Evolutionary conservation across 352 stramenopile genomes (phyloP).

Genomic region (Phytophthora cactorum): DNA sequence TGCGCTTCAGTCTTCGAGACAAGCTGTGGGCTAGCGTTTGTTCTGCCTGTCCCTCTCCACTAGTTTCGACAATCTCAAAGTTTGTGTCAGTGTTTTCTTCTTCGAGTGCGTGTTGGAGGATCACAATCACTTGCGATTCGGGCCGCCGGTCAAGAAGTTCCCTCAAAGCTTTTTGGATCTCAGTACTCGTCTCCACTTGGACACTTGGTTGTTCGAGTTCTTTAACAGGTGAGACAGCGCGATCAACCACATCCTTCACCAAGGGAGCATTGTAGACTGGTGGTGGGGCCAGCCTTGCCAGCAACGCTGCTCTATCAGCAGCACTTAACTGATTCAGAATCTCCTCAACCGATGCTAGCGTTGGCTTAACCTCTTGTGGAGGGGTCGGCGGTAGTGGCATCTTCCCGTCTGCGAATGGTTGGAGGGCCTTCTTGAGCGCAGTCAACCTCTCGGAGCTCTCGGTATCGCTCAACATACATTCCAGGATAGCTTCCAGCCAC

Average conservation of each 20-base stretch:
- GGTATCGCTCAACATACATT: conserved; percentile 43
- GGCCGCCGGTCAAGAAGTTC: conserved; percentile 42
- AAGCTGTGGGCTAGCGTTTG: conserved; percentile 5
- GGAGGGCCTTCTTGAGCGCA: conserved; percentile 55
- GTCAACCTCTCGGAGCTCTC: conserved; percentile 51
- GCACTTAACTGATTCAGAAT: conserved; percentile 35
- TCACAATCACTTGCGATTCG: conserved; percentile 47
- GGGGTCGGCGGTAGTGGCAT: conserved; percentile 4
- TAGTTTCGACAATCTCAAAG: not conserved
- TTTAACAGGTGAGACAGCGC: conserved; percentile 45
- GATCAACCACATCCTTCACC: conserved; percentile 23
- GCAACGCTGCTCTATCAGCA: conserved; percentile 34
- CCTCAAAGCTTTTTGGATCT: conserved; percentile 45
- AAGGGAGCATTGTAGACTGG: not conserved
- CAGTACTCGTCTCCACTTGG: conserved; percentile 4
- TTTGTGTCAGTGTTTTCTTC: not conserved
- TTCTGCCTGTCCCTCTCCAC: not conserved
- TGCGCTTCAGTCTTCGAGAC: conserved; percentile 39
- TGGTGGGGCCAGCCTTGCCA: conserved; percentile 32
- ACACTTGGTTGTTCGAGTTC: conserved; percentile 9
- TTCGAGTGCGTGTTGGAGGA: conserved; percentile 39
- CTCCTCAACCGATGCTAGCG: conserved; percentile 34
- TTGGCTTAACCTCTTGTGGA: conserved; percentile 6
- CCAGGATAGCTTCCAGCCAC: conserved; percentile 64
- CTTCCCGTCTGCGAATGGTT: conserved; percentile 57